Evolutionary conservation across 352 stramenopile species (phyloP), one percentile per base, ranked within the genome.

Genomic region (Pythium rhizo-oryzae): DNA sequence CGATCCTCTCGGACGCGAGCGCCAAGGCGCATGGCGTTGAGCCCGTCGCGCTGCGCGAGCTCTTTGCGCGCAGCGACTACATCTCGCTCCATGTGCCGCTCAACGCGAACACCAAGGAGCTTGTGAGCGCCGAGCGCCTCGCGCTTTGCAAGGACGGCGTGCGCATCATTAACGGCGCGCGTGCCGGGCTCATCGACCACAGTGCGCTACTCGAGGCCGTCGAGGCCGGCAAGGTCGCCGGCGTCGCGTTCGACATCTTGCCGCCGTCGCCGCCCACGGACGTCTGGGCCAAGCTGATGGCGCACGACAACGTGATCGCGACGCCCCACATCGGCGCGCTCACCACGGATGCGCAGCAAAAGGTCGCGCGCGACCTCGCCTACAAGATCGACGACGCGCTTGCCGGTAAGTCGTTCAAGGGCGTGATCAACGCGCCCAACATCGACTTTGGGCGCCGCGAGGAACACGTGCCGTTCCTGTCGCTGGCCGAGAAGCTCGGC

Each of bases 41-140:
- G 63, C 88, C 91, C 21, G 89, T 97, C 15, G 67, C 83, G 19
- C 76, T 98, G 16, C 63, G 84, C 21, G 89, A 97, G 65, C 85
- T 98, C 55, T 97, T 98, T 41, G 81, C 82, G 19, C 82, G 89
- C 54, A 97, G 91, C 54, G 97, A 99, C 85, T 99, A 98, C 81
- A 97, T 99, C 78, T 96, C 90, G 51, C 84, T 99, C 23, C 97
- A 99, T 74, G 96, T 98, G 60, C 97, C 97, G 19, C 96, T 98
- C 64, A 98, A 98, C 74, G 92, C 97, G 59, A 93, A 96, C 57
- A 96, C 97, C 39, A 89, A 91, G 62, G 79, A 98, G 65, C 88
- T 98, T 57, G 89, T 98, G 50, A 96, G 89, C 71, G 77, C 67
- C 8, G 76, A 89, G 41, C 82, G 84, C 23, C 80, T 98, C 7